Conservation (phyloP, 257 asterid species). For the Voacanga thouarsii region DNA sequence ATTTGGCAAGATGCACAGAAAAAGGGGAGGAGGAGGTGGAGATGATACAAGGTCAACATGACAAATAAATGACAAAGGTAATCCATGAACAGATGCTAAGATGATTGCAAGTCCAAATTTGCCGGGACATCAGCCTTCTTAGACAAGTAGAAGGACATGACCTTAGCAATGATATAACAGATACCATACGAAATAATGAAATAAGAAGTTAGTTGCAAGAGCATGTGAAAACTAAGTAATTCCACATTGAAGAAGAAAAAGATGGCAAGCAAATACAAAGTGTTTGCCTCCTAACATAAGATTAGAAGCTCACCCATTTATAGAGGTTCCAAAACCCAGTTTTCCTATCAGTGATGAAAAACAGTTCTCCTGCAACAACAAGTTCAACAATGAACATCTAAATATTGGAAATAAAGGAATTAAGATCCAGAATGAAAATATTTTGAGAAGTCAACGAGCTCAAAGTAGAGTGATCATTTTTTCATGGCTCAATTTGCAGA, state of each 20-base stretch:
- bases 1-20: neutral
- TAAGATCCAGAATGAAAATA: neutral
- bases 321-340: conserved; percentile 95
- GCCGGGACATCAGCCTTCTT: neutral
- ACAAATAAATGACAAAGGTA: neutral
- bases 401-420: neutral
- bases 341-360: conserved; percentile 79
- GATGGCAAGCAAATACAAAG: conserved; percentile 6
- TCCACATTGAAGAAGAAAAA: neutral
- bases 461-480: neutral
- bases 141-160: neutral
- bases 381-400: conserved; percentile 7
- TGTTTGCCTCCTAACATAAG: neutral
- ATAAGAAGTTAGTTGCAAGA: neutral
- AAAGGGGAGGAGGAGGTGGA: neutral
- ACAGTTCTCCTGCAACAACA: conserved; percentile 76
- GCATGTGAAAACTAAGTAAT: neutral
- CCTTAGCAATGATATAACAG: neutral
- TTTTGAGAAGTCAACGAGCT: neutral
- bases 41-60: neutral
- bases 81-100: neutral
- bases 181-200: neutral
- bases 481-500: neutral
- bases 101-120: neutral
- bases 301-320: conserved; percentile 69